Evolutionary conservation across 2,329 filamentous ascomycete species (phyloP), one percentile per base, ranked within the genome.

Genomic region (Penicillium sp.): DNA sequence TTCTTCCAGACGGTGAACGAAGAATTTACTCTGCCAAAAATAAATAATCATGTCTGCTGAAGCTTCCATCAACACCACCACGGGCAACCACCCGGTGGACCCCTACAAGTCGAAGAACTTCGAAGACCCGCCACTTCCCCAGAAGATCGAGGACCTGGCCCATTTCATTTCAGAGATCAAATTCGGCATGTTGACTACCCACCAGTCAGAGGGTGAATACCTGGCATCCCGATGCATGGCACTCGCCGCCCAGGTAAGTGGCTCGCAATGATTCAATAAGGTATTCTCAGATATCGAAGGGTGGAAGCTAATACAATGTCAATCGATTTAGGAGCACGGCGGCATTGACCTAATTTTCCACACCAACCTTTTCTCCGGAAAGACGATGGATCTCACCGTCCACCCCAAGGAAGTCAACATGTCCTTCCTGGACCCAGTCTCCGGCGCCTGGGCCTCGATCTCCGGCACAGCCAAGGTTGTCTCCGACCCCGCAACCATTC

Each of bases 131-230:
- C 77, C 84, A 3, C 73, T 90, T 30, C 81, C 88, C 62, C 81
- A 89, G 57, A 95, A 95, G 77, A 78, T 95, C 56, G 81, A 87
- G 53, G 89, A 88, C 53, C 80, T 95, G 35, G 76, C 80, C 63
- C 75, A 78, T 13, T 95, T 95, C 71, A 81, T 89, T 67, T 79
- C 82, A 33, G 78, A 80, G 56, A 82, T 80, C 77, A 95, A 95
- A 74, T 95, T 90, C 69, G 89, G 88, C 71, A 89, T 95, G 87
- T 85, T 95, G 84, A 94, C 90, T 8, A 95, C 91, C 20, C 80
- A 85, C 44, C 53, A 65, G 33, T 84, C 81, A 2, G 77, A 80
- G 31, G 82, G 79, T 0, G 86, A 86, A 11, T 79, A 85, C 44
- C 76, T 96, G 13, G 85, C 87, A 4, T 92, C 87, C n/a, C 80